Evolutionary conservation across 306 rosid genomes (phyloP).

Genomic region (Citrullus mucosospermus): DNA sequence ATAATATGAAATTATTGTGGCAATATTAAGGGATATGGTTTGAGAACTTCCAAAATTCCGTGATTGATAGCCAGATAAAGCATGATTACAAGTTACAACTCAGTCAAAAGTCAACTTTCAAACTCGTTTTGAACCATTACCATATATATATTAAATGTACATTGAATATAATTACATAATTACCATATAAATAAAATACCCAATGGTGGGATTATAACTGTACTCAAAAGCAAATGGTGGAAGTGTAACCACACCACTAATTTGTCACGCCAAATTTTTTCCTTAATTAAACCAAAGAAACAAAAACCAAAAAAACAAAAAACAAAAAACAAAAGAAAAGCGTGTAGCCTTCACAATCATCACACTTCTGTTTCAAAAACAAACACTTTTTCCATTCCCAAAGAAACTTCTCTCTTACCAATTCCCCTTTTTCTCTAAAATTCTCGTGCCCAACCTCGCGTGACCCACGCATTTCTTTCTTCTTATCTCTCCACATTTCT

Average conservation of each 20-base stretch:
- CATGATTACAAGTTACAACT: neutral
- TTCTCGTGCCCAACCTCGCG: neutral
- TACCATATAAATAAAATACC: too few relatives aligned
- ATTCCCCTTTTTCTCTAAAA: neutral
- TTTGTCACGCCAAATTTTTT: too few relatives aligned
- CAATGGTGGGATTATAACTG: too few relatives aligned
- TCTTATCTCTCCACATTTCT: slow-evolving; percentile 14
- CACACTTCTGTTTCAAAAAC: neutral
- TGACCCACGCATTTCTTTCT: neutral
- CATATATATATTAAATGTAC: too few relatives aligned
- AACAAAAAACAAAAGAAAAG: neutral
- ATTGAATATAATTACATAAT: too few relatives aligned
- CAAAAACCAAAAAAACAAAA: too few relatives aligned
- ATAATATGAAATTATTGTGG: neutral
- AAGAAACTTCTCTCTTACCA: neutral
- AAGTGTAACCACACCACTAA: too few relatives aligned
- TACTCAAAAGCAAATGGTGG: too few relatives aligned
- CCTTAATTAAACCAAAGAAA: too few relatives aligned
- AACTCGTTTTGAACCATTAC: neutral
- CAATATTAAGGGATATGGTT: neutral
- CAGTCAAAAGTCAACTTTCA: neutral
- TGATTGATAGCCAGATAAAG: neutral
- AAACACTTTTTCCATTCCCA: neutral
- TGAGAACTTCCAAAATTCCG: neutral
- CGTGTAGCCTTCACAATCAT: neutral